Evolutionary conservation across 306 rosid species (phyloP), one percentile per base, ranked within the genome.

Genomic region (Lathyrus oleraceus): DNA sequence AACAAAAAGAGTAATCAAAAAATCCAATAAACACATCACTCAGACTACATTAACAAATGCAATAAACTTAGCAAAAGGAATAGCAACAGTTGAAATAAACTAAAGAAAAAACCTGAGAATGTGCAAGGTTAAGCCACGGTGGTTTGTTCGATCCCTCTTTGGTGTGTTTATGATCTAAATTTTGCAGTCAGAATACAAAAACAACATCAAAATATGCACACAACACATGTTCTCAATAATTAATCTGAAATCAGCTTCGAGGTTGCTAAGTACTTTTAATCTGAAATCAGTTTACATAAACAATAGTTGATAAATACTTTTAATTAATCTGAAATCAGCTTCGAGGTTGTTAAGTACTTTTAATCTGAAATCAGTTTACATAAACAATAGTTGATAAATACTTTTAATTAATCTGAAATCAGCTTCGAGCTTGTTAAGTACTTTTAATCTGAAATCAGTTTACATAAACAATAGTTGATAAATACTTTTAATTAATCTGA

Each of bases 91-190:
- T 2, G 6, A 51, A 44, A 38, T 14, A 28, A 62, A 78, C 39
- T 5, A 6, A 2, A 60, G 36, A 62, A 65, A 47, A 69, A 80
- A 94, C 98, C 98, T 90, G 86, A 44, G 74, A 79, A 66, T 71
- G 83, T 32, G 75, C 44, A 60, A 94, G 91, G 72, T 94, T 91
- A 70, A 94, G 91, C 96, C 87, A 88, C 15, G 99, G 95, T 28
- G 97, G 95, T 80, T 87, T 83, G 73, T 85, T 82, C 63, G 99
- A 83, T 65, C 96, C 97, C 87, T 91, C 99, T 79, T 89, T 91
- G 5, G 96, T 91, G 80, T 76, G 70, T 72, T 84, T 94, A 67
- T 87, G 92, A 71, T 85, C 98, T 94, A 81, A 70, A 73, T 30
- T 61, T 76, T 70, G n/a, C 63, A 65, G 28, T 27, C 5, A 65